These are phyloP conservation scores for Cladophialophora psammophila DNA, from an alignment of 2,329 filamentous ascomycete species.

Conservation along the genomic window DNA sequence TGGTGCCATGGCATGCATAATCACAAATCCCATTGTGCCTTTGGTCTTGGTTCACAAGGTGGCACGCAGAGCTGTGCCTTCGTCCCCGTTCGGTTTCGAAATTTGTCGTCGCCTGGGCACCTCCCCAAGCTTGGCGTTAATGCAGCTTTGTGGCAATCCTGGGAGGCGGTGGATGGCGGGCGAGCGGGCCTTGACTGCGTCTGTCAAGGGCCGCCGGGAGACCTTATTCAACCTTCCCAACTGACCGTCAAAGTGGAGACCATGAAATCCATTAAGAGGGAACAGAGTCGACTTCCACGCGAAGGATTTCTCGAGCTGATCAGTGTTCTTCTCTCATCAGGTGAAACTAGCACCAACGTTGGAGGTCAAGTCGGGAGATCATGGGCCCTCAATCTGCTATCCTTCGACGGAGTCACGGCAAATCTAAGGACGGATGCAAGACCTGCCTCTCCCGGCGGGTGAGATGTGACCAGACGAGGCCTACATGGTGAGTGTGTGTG, in stretches of 20 bases:
- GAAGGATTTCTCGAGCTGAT: not conserved
- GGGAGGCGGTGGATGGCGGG: not conserved
- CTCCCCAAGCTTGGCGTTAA: not conserved
- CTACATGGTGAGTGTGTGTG: slow-evolving; percentile 30
- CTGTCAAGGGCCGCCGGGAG: not conserved
- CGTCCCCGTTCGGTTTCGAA: not conserved
- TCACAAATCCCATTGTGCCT: not conserved
- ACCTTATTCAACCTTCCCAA: not conserved
- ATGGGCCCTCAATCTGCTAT: slow-evolving; percentile 14
- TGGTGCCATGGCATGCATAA: not conserved
- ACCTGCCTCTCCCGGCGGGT: slow-evolving; percentile 42
- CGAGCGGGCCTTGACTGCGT: not conserved
- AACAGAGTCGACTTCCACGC: not conserved
- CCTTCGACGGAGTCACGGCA: slow-evolving; percentile 26
- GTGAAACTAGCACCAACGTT: not conserved
- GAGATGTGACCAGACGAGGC: slow-evolving; percentile 45
- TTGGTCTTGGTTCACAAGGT: not conserved
- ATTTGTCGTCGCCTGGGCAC: not conserved
- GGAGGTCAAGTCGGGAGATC: not conserved
- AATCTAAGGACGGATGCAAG: slow-evolving; percentile 36
- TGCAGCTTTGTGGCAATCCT: not conserved
- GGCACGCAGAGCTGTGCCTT: too few relatives aligned
- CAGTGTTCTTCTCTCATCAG: not conserved
- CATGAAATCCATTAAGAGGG: not conserved
- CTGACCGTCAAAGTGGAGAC: not conserved